Evolutionary conservation across 2,329 filamentous ascomycete genomes (phyloP), one percentile per base, ranked within the genome.

Genomic region (Rhinocladiella similis): DNA sequence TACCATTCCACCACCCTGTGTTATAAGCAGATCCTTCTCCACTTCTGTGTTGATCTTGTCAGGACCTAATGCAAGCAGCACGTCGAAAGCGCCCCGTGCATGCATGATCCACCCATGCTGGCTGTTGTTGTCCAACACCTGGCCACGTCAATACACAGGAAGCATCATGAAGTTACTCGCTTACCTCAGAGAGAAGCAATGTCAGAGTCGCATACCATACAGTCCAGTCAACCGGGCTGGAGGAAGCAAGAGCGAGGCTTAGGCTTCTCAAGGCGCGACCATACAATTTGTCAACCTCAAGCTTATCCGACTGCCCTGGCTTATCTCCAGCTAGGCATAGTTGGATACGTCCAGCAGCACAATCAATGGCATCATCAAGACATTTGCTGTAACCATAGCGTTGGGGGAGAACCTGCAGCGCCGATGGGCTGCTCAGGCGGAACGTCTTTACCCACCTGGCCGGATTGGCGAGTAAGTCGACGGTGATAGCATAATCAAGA

Each of bases 341-440:
- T 12, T 42, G 51, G 16, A 58, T 19, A 3, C 56, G 56, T 29
- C 38, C 47, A 36, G 47, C 51, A 19, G 54, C 47, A 36, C 56
- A 58, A 19, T 50, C 47, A 29, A 58, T 58, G 13, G 56, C 56
- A 58, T 51, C 45, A 36, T 58, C 56, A 9, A 58, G 42, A 25
- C 56, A 58, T 47, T 38, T 51, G 51, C 51, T 58, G 29, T 54
- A 47, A 33, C 56, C 56, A 54, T 54, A 54, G 45, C 53, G 47
- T 19, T 36, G 56, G 7, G 56, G 56, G 5, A 58, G 42, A 22
- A 54, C 25, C 16, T 48, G 46, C 18, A 58, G 33, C 10, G 54
- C 43, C 9, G 51, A 43, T 18, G 38, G 16, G 14, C 20, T 35
- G 18, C 33, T 43, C 33, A 58, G 29, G 14, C 56, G 51, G 47